Percentiles rank a stretch among this genome's conserved stretches.
These are phyloP conservation scores for Selaginella moellendorffii DNA, from an alignment of 75 land plant species.

Conservation along the genomic window DNA sequence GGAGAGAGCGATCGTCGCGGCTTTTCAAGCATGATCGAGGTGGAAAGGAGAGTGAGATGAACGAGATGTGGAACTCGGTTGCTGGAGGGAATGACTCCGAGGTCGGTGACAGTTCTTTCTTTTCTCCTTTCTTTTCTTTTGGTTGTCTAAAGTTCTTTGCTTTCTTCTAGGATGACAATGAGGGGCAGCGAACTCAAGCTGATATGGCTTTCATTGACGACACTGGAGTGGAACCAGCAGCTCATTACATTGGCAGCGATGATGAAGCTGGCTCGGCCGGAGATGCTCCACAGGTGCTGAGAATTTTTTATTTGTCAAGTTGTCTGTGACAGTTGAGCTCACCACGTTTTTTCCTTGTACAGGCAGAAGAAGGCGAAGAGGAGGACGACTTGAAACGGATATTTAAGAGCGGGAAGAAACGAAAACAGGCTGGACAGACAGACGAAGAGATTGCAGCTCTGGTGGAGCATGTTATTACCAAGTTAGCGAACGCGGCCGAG, in stretches of 20 bases:
- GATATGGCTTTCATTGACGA: conserved; percentile 96
- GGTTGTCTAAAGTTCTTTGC: neutral
- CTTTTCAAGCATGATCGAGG: neutral
- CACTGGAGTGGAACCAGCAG: conserved; percentile 73
- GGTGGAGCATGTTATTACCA: conserved; percentile 86
- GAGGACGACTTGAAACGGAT: conserved; percentile 60
- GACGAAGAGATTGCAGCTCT: conserved; percentile 72
- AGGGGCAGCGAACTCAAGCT: conserved; percentile 48
- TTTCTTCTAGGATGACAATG: conserved; percentile 64
- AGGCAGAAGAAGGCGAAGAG: conserved; percentile 68
- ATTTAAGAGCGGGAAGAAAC: conserved; percentile 77
- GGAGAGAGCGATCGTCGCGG: no score
- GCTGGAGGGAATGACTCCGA: conserved; percentile 71
- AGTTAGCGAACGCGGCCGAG: conserved; percentile 87
- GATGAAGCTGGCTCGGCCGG: conserved; percentile 44
- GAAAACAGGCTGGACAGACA: conserved; percentile 61
- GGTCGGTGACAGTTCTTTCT: conserved; percentile 24
- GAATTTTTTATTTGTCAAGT: neutral
- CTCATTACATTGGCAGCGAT: conserved; percentile 55
- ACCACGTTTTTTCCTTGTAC: conserved; percentile 6
- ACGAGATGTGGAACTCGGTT: conserved; percentile 85
- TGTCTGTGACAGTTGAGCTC: no score
- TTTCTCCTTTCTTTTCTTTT: neutral
- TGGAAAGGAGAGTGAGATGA: conserved; percentile 41
- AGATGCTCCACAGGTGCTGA: conserved; percentile 63